Conservation (phyloP, 2,329 filamentous ascomycete genomes). For the Colletotrichum zoysiae region DNA sequence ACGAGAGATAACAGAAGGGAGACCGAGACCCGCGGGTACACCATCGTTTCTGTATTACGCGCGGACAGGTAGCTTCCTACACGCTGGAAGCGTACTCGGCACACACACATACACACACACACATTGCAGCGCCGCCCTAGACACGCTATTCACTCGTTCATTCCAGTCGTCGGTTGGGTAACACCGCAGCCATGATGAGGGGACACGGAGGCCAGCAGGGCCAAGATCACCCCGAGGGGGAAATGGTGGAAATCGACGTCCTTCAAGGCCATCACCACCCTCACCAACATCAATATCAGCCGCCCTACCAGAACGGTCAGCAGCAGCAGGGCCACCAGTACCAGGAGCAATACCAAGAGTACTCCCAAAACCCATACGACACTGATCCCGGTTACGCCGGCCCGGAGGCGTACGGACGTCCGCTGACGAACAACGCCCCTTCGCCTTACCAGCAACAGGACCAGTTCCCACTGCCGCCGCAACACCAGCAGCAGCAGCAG, state of each 20-base stretch:
- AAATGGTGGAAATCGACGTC: slow-evolving; percentile 53
- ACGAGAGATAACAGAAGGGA: slow-evolving; percentile 20
- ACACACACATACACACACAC: neutral
- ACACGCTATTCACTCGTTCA: slow-evolving; percentile 37
- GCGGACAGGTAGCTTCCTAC: slow-evolving; percentile 24
- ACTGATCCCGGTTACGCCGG: slow-evolving; percentile 46
- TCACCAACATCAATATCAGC: slow-evolving; percentile 38
- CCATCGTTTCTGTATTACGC: slow-evolving; percentile 33
- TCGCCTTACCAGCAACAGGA: slow-evolving; percentile 35
- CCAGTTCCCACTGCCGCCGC: slow-evolving; percentile 18
- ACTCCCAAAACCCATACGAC: slow-evolving; percentile 44
- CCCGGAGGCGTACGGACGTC: slow-evolving; percentile 33
- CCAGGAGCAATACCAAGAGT: slow-evolving; percentile 43
- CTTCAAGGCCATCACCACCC: slow-evolving; percentile 44
- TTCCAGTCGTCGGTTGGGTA: slow-evolving; percentile 39
- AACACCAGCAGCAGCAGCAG: slow-evolving; percentile 18
- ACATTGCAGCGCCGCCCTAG: slow-evolving; percentile 20
- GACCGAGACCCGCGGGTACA: slow-evolving; percentile 21
- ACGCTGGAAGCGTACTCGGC: neutral
- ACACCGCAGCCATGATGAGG: slow-evolving; percentile 43
- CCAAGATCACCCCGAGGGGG: slow-evolving; percentile 49
- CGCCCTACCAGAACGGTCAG: slow-evolving; percentile 31
- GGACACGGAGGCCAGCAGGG: slow-evolving; percentile 43
- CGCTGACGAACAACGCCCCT: slow-evolving; percentile 33
- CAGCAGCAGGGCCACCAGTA: slow-evolving; percentile 15